Conservation (phyloP, 495 filamentous ascomycete species). For the Trichoderma parareesei region DNA sequence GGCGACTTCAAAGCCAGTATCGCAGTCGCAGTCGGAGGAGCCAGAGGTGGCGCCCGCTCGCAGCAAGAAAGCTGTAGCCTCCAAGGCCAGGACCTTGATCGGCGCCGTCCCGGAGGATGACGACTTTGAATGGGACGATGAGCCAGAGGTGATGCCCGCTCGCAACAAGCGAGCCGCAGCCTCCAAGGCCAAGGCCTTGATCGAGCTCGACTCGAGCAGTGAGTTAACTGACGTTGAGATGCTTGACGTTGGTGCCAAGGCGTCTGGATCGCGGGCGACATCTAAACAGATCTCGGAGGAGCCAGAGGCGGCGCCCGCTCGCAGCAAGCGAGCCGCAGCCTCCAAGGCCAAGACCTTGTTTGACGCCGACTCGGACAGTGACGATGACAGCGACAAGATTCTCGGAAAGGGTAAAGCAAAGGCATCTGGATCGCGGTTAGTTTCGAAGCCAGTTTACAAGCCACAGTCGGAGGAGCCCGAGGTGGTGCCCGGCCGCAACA, state of each 20-base stretch:
- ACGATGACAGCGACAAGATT: slow-evolving; percentile 54
- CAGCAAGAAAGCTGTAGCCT: slow-evolving; percentile 32
- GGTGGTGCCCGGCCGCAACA: slow-evolving; percentile 26
- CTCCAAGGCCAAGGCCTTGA: slow-evolving; percentile 34
- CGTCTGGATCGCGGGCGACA: slow-evolving; percentile 13
- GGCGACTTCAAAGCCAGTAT: not conserved
- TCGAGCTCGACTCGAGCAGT: slow-evolving; percentile 37
- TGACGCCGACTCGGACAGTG: slow-evolving; percentile 36
- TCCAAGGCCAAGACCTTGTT: slow-evolving; percentile 37
- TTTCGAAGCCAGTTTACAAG: slow-evolving; percentile 10
- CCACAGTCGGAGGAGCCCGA: slow-evolving; percentile 13
- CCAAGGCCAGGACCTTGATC: slow-evolving; percentile 37
- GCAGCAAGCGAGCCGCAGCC: slow-evolving; percentile 35
- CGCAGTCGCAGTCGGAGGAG: slow-evolving; percentile 7
- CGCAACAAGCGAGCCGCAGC: slow-evolving; percentile 36
- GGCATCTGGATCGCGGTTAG: slow-evolving; percentile 15
- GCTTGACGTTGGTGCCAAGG: slow-evolving; percentile 36
- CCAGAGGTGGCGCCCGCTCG: slow-evolving; percentile 24
- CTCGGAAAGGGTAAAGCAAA: slow-evolving; percentile 39
- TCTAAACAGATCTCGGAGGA: slow-evolving; percentile 12
- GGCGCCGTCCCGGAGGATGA: slow-evolving; percentile 37
- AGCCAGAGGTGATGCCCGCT: slow-evolving; percentile 20
- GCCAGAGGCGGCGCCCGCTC: slow-evolving; percentile 21
- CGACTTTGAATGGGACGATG: slow-evolving; percentile 39
- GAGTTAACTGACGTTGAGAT: slow-evolving; percentile 54